Evolutionary conservation across 139 green algal genomes (phyloP).

Genomic region (Chlamydomonas sp.): DNA sequence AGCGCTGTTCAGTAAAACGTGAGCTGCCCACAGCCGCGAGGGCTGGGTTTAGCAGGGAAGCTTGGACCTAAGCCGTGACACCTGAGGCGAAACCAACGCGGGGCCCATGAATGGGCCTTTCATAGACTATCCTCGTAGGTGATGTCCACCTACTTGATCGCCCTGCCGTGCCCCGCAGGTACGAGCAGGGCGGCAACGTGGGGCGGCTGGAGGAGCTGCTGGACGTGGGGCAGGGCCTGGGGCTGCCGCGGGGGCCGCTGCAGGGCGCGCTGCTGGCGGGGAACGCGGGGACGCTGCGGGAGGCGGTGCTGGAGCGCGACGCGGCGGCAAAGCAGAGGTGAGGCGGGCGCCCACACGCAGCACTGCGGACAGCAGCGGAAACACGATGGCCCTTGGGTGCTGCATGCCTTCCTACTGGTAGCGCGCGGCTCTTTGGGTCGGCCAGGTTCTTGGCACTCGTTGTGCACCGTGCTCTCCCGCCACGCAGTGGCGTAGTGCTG

Average conservation of each 20-base stretch:
- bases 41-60: too few species aligned
- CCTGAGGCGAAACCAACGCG: too few species aligned
- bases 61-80: too few species aligned
- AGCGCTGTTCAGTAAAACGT: conserved; percentile 20
- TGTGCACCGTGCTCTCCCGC: too few species aligned
- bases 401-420: too few species aligned
- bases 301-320: conserved; percentile 11
- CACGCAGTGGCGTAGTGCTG: too few species aligned
- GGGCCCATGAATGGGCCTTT: too few species aligned
- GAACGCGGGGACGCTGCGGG: neutral
- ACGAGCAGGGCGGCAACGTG: conserved; percentile 34
- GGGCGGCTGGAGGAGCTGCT: conserved; percentile 16
- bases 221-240: conserved; percentile 10
- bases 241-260: neutral
- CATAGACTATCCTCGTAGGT: too few species aligned
- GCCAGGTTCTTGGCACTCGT: too few species aligned
- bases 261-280: neutral
- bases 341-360: neutral
- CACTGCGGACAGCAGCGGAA: too few species aligned
- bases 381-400: too few species aligned
- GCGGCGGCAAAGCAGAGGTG: conserved; percentile 26
- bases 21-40: neutral
- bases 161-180: neutral
- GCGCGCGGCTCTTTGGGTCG: too few species aligned
- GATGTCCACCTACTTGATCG: neutral